phyloP scores from a whole-genome alignment of 345 rosid genomes.

The Rhodamnia argentea region DNA sequence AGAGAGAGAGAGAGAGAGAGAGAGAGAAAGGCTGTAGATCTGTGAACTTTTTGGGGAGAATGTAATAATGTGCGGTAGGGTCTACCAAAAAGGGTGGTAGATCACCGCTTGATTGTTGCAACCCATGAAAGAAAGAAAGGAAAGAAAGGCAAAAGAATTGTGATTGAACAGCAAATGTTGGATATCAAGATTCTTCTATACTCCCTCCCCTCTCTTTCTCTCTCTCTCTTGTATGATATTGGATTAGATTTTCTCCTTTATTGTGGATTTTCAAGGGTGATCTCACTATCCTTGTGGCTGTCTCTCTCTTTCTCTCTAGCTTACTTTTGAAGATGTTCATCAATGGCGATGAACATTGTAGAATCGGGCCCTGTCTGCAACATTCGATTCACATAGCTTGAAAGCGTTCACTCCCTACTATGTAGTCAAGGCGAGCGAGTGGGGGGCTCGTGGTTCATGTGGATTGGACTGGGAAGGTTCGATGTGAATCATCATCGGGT shows the following conservation, averaged over 20 bases:
- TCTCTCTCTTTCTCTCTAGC: not conserved
- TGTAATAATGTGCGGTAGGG: not conserved
- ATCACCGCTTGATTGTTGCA: not conserved
- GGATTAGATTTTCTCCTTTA: not conserved
- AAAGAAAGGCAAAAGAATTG: not conserved
- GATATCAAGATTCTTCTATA: not conserved
- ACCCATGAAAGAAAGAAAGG: not conserved
- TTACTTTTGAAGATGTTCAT: not conserved
- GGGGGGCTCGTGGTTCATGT: not conserved
- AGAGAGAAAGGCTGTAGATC: not conserved
- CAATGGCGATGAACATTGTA: not conserved
- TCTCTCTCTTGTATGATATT: not conserved
- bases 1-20: not conserved
- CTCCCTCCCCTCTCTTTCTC: not conserved
- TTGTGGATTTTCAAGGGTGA: not conserved
- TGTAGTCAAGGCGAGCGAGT: not conserved
- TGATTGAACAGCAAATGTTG: not conserved
- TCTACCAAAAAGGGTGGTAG: not conserved
- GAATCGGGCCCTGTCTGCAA: not conserved
- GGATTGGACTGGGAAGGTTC: not conserved
- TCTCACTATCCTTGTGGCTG: not conserved
- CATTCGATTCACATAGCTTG: not conserved
- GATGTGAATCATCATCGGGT: not conserved
- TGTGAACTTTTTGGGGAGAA: not conserved
- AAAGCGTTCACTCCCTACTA: too few species aligned